These are phyloP conservation scores for Pyronema domesticum DNA, from an alignment of 495 filamentous ascomycete species.

Conservation along the genomic window DNA sequence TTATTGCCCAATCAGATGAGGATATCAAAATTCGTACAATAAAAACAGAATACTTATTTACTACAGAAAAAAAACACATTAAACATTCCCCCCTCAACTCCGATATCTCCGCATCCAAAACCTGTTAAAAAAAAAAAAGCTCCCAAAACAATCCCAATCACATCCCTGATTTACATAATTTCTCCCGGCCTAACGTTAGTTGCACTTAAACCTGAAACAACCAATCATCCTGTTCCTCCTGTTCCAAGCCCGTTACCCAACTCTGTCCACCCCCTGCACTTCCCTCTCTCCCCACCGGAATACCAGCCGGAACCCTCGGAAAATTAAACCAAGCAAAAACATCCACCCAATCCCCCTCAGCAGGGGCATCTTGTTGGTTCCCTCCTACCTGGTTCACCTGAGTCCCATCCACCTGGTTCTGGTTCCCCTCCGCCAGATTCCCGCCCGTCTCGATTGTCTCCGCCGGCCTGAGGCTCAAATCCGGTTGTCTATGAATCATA, in stretches of 20 bases:
- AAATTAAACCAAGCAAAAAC: slow-evolving; percentile 90
- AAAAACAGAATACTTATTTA: too few relatives aligned
- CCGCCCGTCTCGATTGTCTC: slow-evolving; percentile 9
- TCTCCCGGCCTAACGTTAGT: background rate
- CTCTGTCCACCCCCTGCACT: background rate
- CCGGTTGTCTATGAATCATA: slow-evolving; percentile 66
- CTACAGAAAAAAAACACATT: background rate
- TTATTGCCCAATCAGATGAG: too few relatives aligned
- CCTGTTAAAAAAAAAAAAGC: background rate
- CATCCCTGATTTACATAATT: background rate
- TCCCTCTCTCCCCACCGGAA: slow-evolving; percentile 6
- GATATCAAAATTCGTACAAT: too few relatives aligned
- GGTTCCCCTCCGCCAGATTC: slow-evolving; percentile 25
- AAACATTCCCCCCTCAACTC: background rate
- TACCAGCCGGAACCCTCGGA: slow-evolving; percentile 33
- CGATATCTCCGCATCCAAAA: background rate
- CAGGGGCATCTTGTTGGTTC: background rate
- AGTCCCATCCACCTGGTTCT: slow-evolving; percentile 35
- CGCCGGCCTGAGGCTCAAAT: slow-evolving; percentile 27
- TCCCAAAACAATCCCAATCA: background rate
- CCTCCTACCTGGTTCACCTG: slow-evolving; percentile 51
- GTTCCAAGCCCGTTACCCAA: slow-evolving; percentile 8
- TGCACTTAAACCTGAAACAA: slow-evolving; percentile 7
- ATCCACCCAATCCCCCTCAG: slow-evolving; percentile 55
- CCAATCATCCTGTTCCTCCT: slow-evolving; percentile 18